Base-by-base conservation (phyloP, 1,139 yeast genomes). In the Saccharomyces hybrid region DNA sequence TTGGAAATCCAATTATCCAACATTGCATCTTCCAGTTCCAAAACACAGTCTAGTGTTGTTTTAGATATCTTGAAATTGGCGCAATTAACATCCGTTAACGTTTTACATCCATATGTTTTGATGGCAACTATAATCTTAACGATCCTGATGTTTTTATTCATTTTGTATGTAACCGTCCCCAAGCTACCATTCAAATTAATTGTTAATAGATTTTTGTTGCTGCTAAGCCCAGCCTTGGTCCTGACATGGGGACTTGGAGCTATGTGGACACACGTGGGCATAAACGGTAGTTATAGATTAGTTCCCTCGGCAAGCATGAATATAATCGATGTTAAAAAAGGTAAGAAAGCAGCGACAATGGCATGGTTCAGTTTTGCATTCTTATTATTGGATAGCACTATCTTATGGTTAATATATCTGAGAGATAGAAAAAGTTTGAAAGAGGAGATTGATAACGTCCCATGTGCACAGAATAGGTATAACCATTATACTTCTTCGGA, bases 161-260 rank as follows among this genome's bases (percentile, higher is more conserved):
- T 76, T 25, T 61, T 78, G 13, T 83, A 82, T 66, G 65, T 70
- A 5, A 61, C 76, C 2, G 61, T 81, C 11, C 85, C 85, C 0
- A 70, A 74, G 9, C 57, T 80, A 3, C 88, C 88, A 0, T 62
- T 54, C 20, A 78, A 76, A 55, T 16, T 57, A 0, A 28, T 64
- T 8, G 65, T 75, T 4, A 68, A 71, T 29, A 74, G 71, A 51
- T 58, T 73, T 2, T 64, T 73, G 9, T 60, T 79, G 38, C 64
- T 70, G 0, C 56, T 79, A 20, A 69, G 79, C 4, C 69, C 76
- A 0, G 54, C 72, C 0, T 66, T 77, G 50, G 71, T 77, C 26
- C 60, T 84, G 8, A 54, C 83, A 3, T 84, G 89, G 87, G 87
- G 88, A 0, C 69, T 84, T 48, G 89, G 89, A 0, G 76, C 88